These are phyloP conservation scores for Boletus subparvulus DNA, from an alignment of 768 basidiomycete species.

Conservation along the genomic window DNA sequence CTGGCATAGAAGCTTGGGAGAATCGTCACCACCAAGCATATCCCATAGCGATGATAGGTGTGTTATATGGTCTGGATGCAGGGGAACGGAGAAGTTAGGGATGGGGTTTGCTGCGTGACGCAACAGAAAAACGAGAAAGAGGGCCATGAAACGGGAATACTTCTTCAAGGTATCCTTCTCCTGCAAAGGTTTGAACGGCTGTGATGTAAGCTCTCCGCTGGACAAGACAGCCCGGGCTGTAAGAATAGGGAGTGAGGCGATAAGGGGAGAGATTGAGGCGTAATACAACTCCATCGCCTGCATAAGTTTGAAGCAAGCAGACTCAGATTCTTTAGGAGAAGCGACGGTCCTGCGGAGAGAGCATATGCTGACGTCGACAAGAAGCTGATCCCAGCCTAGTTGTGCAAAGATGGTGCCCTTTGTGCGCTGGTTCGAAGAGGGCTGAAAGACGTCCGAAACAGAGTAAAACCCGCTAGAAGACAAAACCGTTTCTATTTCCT, in stretches of 20 bases:
- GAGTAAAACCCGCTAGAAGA: no score
- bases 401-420: not conserved
- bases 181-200: not conserved
- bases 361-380: not conserved
- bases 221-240: not conserved
- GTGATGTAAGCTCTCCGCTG: not conserved
- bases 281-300: not conserved
- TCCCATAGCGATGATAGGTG: not conserved
- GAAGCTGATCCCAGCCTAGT: not conserved
- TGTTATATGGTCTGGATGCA: not conserved
- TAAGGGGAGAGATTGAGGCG: not conserved
- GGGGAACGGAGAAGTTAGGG: not conserved
- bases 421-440: no score
- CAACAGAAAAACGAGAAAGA: not conserved
- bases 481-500: no score
- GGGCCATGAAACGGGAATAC: not conserved
- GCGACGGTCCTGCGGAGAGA: not conserved
- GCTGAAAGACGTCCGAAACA: no score
- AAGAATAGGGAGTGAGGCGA: not conserved
- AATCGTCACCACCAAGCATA: not conserved
- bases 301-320: not conserved
- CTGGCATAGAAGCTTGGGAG: not conserved
- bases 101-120: not conserved
- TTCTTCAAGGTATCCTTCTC: not conserved
- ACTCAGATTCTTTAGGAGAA: not conserved